Conservation (phyloP, 139 green algal genomes). For the Chlorella sp. region DNA sequence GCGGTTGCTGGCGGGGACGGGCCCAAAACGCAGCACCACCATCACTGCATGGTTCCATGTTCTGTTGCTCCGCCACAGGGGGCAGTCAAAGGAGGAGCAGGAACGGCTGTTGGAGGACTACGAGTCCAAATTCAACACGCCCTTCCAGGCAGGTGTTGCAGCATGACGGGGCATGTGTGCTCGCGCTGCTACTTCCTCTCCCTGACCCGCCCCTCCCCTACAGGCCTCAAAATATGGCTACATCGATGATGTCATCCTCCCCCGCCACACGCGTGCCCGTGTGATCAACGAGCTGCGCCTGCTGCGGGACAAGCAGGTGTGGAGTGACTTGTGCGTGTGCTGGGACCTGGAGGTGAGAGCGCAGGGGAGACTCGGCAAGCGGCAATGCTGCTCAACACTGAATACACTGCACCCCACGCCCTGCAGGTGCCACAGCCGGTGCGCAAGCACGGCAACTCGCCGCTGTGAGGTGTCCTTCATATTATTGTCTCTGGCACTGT, state of each 20-base stretch:
- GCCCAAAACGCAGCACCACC: background rate
- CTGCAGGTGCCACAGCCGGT: too few relatives aligned
- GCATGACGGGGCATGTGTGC: background rate
- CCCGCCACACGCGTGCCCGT: slow-evolving; percentile 51
- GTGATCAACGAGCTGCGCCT: slow-evolving; percentile 54
- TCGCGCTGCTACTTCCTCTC: background rate
- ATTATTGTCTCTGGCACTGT: too few relatives aligned
- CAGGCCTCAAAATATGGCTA: slow-evolving; percentile 57
- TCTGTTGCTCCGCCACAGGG: background rate
- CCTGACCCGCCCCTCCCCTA: background rate
- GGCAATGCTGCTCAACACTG: too few relatives aligned
- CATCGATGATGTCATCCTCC: slow-evolving; percentile 69
- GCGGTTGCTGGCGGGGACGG: too few relatives aligned
- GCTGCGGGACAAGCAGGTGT: slow-evolving; percentile 49
- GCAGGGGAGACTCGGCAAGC: too few relatives aligned
- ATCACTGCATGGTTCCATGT: too few relatives aligned
- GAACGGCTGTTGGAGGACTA: slow-evolving; percentile 41
- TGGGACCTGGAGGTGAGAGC: too few relatives aligned
- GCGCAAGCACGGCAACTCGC: slow-evolving; percentile 57
- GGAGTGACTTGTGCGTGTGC: too few relatives aligned
- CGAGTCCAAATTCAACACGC: slow-evolving; percentile 56
- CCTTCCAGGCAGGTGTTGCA: slow-evolving; percentile 46
- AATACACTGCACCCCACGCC: too few relatives aligned
- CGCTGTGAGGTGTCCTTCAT: too few relatives aligned
- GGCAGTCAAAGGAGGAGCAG: background rate